A percentile compares a stretch with the other conserved stretches of the same genome.
These are phyloP conservation scores for Aspergillus haitiensis DNA, from an alignment of 495 filamentous ascomycete species.

Conservation along the genomic window DNA sequence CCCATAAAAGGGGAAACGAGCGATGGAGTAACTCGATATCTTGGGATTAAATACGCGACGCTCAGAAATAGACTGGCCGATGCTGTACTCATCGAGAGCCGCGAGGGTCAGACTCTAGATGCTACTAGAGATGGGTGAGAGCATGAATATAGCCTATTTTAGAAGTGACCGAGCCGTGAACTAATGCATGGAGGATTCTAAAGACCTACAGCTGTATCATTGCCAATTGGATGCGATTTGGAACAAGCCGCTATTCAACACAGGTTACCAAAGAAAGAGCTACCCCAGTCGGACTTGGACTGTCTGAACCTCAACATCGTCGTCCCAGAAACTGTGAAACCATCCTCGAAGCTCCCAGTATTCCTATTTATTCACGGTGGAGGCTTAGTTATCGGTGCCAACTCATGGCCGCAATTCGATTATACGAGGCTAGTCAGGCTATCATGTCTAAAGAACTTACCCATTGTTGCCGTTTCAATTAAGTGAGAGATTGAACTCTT, in stretches of 20 bases:
- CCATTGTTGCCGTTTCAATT: conserved; percentile 45
- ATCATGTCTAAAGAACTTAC: conserved; percentile 40
- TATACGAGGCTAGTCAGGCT: conserved; percentile 38
- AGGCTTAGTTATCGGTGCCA: conserved; percentile 39
- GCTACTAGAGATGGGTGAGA: conserved; percentile 34
- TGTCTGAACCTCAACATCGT: conserved; percentile 49
- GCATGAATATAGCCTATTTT: neutral
- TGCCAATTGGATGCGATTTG: conserved; percentile 26
- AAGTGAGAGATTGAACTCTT: conserved; percentile 34
- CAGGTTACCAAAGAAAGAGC: conserved; percentile 30
- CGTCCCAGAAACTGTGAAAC: conserved; percentile 32
- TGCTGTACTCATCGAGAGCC: conserved; percentile 29
- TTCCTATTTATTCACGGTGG: conserved; percentile 51
- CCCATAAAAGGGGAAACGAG: conserved; percentile 26
- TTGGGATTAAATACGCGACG: conserved; percentile 39
- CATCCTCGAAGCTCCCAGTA: conserved; percentile 41
- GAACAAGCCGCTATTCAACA: conserved; percentile 34
- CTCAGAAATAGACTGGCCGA: conserved; percentile 33
- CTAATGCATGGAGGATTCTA: neutral
- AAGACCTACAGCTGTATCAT: conserved; percentile 32
- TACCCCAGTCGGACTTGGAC: conserved; percentile 34
- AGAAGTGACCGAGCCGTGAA: neutral
- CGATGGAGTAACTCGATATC: conserved; percentile 32
- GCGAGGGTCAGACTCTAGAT: conserved; percentile 26
- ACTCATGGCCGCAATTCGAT: conserved; percentile 46